phyloP scores from a whole-genome alignment of 352 stramenopile species.

The Detonula confervacea region DNA sequence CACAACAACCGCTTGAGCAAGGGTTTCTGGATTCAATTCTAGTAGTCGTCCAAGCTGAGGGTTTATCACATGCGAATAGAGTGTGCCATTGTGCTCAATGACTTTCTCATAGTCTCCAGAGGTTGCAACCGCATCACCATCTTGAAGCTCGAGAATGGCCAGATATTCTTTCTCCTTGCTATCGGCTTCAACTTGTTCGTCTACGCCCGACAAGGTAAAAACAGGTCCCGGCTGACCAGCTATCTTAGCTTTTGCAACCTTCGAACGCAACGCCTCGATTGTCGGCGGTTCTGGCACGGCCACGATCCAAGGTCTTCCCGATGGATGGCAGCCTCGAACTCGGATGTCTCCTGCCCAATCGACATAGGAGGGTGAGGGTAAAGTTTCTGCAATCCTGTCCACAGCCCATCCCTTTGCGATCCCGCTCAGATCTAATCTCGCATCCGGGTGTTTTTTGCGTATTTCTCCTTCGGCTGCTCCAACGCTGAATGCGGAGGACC shows the following conservation, averaged over 20 bases:
- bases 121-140: constrained; percentile 61
- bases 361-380: constrained; percentile 43
- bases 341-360: constrained; percentile 70
- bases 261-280: constrained; percentile 29
- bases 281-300: constrained; percentile 54
- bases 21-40: constrained; percentile 46
- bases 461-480: constrained; percentile 13
- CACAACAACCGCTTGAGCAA: constrained; percentile 18
- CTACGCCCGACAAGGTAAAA: constrained; percentile 32
- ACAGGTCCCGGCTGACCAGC: constrained; percentile 31
- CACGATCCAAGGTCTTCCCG: constrained; percentile 50
- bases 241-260: constrained; percentile 20
- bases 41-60: constrained; percentile 39
- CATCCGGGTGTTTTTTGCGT: constrained; percentile 46
- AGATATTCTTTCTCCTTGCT: constrained; percentile 44
- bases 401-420: constrained; percentile 63
- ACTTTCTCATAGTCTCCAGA: constrained; percentile 69
- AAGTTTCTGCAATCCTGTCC: constrained; percentile 48
- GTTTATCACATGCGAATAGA: constrained; percentile 62
- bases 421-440: constrained; percentile 52
- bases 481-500: constrained; percentile 24
- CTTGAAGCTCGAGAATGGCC: constrained; percentile 49
- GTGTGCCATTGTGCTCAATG: constrained; percentile 43
- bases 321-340: constrained; percentile 51
- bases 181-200: constrained; percentile 21